Evolutionary conservation across 164 flowering plant genomes (phyloP).

Genomic region (Tetracentron sinense): DNA sequence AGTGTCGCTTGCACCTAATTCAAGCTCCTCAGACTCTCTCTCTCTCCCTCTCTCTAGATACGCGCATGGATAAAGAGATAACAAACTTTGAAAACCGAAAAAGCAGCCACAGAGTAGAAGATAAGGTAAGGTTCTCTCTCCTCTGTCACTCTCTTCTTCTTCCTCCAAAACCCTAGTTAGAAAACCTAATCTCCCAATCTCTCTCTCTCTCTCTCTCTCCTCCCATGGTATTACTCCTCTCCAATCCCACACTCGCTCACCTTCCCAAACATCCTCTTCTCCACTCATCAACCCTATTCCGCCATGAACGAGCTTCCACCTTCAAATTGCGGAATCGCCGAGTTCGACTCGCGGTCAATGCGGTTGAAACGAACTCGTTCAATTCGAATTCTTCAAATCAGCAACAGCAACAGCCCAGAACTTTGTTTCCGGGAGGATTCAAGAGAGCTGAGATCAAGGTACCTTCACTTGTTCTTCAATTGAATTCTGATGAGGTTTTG

Average conservation of each 20-base stretch:
- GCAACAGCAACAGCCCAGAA: slow-evolving; percentile 32
- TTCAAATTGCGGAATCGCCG: no score
- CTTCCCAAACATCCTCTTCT: slow-evolving; percentile 20
- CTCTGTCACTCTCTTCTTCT: no score
- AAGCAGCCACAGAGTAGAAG: no score
- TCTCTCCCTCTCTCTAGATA: no score
- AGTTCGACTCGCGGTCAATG: slow-evolving; percentile 9
- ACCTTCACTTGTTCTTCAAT: slow-evolving; percentile 58
- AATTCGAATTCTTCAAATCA: slow-evolving; percentile 14
- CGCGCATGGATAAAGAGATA: no score
- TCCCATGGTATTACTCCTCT: slow-evolving; percentile 42
- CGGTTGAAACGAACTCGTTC: slow-evolving; percentile 12
- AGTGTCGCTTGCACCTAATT: no score
- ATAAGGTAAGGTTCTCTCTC: no score
- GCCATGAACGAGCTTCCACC: slow-evolving; percentile 1
- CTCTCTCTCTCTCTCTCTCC: slow-evolving; percentile 2
- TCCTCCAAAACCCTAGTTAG: no score
- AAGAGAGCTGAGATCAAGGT: slow-evolving; percentile 80
- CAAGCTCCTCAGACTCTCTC: no score
- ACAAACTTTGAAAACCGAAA: no score
- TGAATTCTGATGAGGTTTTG: slow-evolving; percentile 56
- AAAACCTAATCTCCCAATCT: no score
- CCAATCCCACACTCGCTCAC: slow-evolving; percentile 19
- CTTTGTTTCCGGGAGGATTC: slow-evolving; percentile 84
- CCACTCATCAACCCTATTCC: slow-evolving; percentile 6